Conservation (phyloP, 441 rosid genomes). For the Adansonia grandidieri region DNA sequence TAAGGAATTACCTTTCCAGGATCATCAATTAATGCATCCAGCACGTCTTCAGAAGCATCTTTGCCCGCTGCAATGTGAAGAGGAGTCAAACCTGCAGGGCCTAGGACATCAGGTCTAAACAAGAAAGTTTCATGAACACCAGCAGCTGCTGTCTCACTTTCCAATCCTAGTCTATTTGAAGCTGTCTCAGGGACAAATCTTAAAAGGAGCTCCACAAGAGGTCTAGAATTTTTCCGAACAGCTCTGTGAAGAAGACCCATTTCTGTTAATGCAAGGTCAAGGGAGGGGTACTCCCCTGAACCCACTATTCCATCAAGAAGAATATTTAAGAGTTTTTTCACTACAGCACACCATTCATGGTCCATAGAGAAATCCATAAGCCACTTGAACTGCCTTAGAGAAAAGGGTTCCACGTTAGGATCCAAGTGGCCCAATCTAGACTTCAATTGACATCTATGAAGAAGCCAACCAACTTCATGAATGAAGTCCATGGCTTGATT, state of each 20-base stretch:
- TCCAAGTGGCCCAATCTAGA: slow-evolving; percentile 34
- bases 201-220: slow-evolving; percentile 52
- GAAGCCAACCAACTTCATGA: slow-evolving; percentile 90
- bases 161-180: slow-evolving; percentile 25
- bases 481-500: slow-evolving; percentile 80
- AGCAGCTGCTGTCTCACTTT: slow-evolving; percentile 27
- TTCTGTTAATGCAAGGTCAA: slow-evolving; percentile 42
- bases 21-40: slow-evolving; percentile 59
- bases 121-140: slow-evolving; percentile 40
- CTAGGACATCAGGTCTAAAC: slow-evolving; percentile 74
- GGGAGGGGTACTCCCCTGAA: slow-evolving; percentile 37
- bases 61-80: slow-evolving; percentile 95
- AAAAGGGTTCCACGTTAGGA: slow-evolving; percentile 36
- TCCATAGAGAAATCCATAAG: slow-evolving; percentile 58
- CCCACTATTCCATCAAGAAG: slow-evolving; percentile 46
- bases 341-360: slow-evolving; percentile 59
- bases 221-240: slow-evolving; percentile 48
- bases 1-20: slow-evolving; percentile 65
- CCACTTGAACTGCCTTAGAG: slow-evolving; percentile 54
- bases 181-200: slow-evolving; percentile 35
- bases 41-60: slow-evolving; percentile 63
- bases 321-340: slow-evolving; percentile 49
- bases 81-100: slow-evolving; percentile 93
- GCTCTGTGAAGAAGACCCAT: slow-evolving; percentile 61
- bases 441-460: slow-evolving; percentile 49